Evolutionary conservation across 1,284 basidiomycete genomes (phyloP).

Genomic region (Ceratobasidium sp.): DNA sequence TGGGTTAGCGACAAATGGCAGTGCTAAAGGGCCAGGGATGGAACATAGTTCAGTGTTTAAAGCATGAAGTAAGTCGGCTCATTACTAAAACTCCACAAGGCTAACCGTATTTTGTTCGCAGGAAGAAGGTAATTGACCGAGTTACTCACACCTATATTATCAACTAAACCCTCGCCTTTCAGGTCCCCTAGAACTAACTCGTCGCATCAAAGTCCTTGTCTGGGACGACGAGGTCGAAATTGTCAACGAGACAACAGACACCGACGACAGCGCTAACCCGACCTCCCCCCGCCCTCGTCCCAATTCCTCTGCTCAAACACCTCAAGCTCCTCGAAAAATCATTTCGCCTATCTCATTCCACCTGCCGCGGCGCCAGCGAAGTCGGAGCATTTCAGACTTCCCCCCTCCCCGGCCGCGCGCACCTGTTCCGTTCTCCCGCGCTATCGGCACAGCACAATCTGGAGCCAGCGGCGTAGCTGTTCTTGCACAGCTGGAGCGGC

Average conservation of each 20-base stretch:
- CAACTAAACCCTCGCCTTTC: constrained; percentile 19
- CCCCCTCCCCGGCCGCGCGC: constrained; percentile 75
- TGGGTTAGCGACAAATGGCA: constrained; percentile 79
- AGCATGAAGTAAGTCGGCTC: constrained; percentile 71
- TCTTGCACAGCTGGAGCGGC: constrained; percentile 82
- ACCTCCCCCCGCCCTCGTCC: constrained; percentile 58
- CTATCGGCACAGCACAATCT: constrained; percentile 72
- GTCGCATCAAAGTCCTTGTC: constrained; percentile 81
- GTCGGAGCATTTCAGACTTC: constrained; percentile 65
- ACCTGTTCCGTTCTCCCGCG: constrained; percentile 79
- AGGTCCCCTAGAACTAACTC: constrained; percentile 88
- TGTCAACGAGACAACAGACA: constrained; percentile 63
- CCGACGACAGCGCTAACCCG: constrained; percentile 42
- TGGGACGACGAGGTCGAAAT: constrained; percentile 89
- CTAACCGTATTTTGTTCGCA: constrained; percentile 52
- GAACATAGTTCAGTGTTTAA: constrained; percentile 88
- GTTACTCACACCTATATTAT: constrained; percentile 13
- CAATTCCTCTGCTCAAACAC: constrained; percentile 66
- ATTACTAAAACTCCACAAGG: constrained; percentile 42
- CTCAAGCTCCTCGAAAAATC: constrained; percentile 39
- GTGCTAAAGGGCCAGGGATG: constrained; percentile 94
- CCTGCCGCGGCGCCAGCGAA: constrained; percentile 64
- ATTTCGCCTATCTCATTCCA: constrained; percentile 57
- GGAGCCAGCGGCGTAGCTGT: constrained; percentile 86
- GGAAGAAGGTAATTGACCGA: constrained; percentile 68